phyloP scores from a whole-genome alignment of 345 rosid species.

The Rhodomyrtus tomentosa region DNA sequence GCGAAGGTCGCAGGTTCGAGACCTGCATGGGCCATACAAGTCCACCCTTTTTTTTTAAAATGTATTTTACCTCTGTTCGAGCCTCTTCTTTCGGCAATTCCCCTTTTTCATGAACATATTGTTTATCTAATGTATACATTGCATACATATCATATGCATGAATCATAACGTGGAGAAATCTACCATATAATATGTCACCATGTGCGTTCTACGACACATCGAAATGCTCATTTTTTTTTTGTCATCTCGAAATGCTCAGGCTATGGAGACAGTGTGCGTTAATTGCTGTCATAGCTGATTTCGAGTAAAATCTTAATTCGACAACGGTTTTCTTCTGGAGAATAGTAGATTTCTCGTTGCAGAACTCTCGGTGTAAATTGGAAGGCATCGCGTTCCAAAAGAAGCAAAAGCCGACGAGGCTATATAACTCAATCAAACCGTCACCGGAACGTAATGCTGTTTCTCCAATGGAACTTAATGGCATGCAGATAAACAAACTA shows the following conservation, averaged over 20 bases:
- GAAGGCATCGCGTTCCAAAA: not conserved
- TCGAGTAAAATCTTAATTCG: not conserved
- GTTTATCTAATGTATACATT: not conserved
- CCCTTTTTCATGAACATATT: not conserved
- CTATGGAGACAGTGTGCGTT: not conserved
- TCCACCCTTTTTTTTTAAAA: not conserved
- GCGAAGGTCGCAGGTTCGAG: conserved; percentile 73
- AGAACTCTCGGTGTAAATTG: not conserved
- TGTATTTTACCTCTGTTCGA: not conserved
- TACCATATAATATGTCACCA: not conserved
- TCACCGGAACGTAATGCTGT: not conserved
- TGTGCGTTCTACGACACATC: not conserved
- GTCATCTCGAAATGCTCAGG: not conserved
- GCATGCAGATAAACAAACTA: not conserved
- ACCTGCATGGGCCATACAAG: conserved; percentile 35
- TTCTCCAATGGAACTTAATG: not conserved
- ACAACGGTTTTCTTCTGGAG: not conserved
- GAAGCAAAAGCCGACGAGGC: not conserved
- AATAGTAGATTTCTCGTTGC: not conserved
- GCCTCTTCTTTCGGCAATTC: not conserved
- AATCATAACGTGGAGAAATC: not conserved
- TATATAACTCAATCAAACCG: not conserved
- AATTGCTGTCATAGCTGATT: not conserved
- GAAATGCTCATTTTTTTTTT: not conserved
- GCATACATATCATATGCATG: not conserved